phyloP scores from a whole-genome alignment of 352 stramenopile species.

The Elongisporangium undulatum region DNA sequence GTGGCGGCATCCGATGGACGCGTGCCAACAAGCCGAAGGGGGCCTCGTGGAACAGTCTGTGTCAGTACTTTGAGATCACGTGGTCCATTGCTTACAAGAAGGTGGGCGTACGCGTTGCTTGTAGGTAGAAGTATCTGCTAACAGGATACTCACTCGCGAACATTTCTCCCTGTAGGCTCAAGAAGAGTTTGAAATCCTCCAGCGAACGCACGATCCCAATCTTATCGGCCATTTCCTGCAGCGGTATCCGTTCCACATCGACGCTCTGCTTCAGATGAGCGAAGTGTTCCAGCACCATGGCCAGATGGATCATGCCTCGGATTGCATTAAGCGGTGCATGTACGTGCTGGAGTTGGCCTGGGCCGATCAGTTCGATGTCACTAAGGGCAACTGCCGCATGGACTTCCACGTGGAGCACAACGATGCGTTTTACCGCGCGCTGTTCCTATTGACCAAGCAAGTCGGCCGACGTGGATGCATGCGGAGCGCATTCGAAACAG shows the following conservation, averaged over 20 bases:
- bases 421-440: constrained; percentile 61
- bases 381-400: constrained; percentile 80
- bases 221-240: constrained; percentile 76
- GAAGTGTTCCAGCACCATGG: constrained; percentile 87
- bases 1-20: constrained; percentile 81
- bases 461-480: constrained; percentile 77
- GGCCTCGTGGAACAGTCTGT: constrained; percentile 57
- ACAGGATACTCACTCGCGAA: background rate
- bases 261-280: constrained; percentile 82
- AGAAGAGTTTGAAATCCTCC: constrained; percentile 78
- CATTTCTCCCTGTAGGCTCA: constrained; percentile 39
- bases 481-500: constrained; percentile 82
- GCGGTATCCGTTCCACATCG: constrained; percentile 83
- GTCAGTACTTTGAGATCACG: constrained; percentile 81
- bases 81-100: constrained; percentile 89
- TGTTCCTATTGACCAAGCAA: constrained; percentile 84
- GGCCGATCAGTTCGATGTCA: constrained; percentile 80
- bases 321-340: constrained; percentile 86
- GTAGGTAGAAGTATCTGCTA: background rate
- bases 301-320: constrained; percentile 79
- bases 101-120: constrained; percentile 16
- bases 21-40: constrained; percentile 71
- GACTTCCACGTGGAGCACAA: constrained; percentile 78
- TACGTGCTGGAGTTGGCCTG: constrained; percentile 81
- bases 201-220: constrained; percentile 82